Base-by-base conservation (phyloP, 345 rosid species). In the Lepidium aucheri region DNA sequence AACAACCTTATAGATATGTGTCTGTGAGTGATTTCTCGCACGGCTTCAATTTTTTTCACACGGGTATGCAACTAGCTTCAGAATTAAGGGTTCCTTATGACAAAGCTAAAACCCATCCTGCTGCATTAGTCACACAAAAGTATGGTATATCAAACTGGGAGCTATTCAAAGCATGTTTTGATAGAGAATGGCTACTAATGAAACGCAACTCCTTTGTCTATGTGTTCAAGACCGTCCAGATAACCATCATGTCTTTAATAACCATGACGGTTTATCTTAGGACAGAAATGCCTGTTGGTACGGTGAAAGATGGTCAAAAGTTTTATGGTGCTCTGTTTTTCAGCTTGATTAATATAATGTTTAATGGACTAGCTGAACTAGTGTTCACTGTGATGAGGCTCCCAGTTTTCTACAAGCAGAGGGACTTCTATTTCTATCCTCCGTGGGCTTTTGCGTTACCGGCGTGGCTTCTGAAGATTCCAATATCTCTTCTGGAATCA, bases 141-240 rank as follows among this genome's bases (percentile, higher is more conserved):
- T 88, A 85, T 26, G 89, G 91, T 12, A 81, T 88, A 65, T 72
- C 95, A 8, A 82, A 77, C 18, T 58, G 80, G 91, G 85, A 85
- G 16, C 77, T 88, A 35, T 84, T 88, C 66, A 81, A 60, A 72
- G 87, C 88, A 34, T 84, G 86, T 66, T 88, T 85, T 65, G 74
- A 77, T 32, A 80, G 87, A 77, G 95, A 88, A 63, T 88, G 87
- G 89, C 54, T 85, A 15, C 78, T 88, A 18, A 81, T 85, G 85
- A 84, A 85, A 76, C 85, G 91, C 1, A 83, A 73, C 62, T 74
- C 77, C 7, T 83, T 85, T 4, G 56, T 83, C 1, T 83, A 79
- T 57, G 68, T 85, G 12, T 85, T 85, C 79, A 85, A 81, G 81
- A 81, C 79, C 22, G 58, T 58, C 3, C 86, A 86, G 71, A 69